Conservation (phyloP, 2,329 filamentous ascomycete genomes). For the Curvularia sp. region DNA sequence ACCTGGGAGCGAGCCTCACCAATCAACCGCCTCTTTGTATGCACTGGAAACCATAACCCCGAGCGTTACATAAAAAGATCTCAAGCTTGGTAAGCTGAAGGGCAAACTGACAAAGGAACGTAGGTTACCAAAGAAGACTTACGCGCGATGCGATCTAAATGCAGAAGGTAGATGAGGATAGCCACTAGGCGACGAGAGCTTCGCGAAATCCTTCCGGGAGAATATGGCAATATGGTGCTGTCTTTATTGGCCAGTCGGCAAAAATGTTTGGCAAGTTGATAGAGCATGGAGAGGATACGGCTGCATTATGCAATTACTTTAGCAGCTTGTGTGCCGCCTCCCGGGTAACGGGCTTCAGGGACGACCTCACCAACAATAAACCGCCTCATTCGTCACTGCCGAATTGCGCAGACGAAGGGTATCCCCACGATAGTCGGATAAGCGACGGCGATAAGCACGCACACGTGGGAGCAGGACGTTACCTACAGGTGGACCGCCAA, state of each 20-base stretch:
- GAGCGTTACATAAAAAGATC: constrained; percentile 12
- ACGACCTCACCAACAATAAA: constrained; percentile 15
- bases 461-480: constrained; percentile 41
- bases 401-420: constrained; percentile 19
- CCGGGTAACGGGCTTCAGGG: constrained; percentile 17
- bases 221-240: constrained; percentile 10
- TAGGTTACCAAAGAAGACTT: constrained; percentile 2
- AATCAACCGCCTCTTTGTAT: constrained; percentile 6
- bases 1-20: constrained; percentile 10
- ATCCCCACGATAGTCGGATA: constrained; percentile 35
- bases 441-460: constrained; percentile 42
- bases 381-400: constrained; percentile 11
- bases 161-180: constrained; percentile 26
- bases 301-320: not conserved
- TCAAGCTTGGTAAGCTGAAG: constrained; percentile 15
- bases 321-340: constrained; percentile 11
- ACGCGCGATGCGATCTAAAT: constrained; percentile 18
- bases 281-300: not conserved
- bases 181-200: constrained; percentile 15
- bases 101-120: not conserved
- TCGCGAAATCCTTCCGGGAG: constrained; percentile 24
- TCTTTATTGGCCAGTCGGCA: constrained; percentile 17
- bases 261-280: constrained; percentile 1
- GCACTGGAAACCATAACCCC: not conserved
- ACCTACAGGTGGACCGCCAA: constrained; percentile 34